Percentiles rank a stretch among this genome's conserved stretches.
These are phyloP conservation scores for Silene vulgaris DNA, from an alignment of 179 eudicot species.

Conservation along the genomic window DNA sequence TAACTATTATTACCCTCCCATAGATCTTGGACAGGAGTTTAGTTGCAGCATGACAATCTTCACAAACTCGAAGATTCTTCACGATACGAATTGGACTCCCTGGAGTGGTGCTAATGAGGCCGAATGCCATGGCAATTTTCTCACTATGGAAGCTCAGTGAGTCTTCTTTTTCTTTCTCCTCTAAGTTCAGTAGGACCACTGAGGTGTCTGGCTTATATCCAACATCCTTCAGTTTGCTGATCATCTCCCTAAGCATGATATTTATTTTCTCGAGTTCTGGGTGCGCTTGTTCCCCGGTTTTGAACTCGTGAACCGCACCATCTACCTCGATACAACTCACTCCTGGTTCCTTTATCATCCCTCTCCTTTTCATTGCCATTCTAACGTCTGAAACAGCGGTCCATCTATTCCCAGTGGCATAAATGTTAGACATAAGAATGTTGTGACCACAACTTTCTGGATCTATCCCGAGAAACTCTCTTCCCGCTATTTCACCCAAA, in stretches of 20 bases:
- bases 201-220: conserved; percentile 42
- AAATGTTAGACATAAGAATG: conserved; percentile 28
- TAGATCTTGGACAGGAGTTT: conserved; percentile 50
- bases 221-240: conserved; percentile 24
- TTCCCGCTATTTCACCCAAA: conserved; percentile 27
- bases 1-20: conserved; percentile 37
- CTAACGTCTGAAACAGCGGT: conserved; percentile 23
- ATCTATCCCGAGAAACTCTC: conserved; percentile 18
- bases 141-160: conserved; percentile 46
- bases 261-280: conserved; percentile 27
- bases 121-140: conserved; percentile 50
- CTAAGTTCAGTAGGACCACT: conserved; percentile 34
- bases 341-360: conserved; percentile 30
- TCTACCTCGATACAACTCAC: conserved; percentile 27
- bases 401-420: conserved; percentile 29
- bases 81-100: conserved; percentile 39
- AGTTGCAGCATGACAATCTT: conserved; percentile 47
- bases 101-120: conserved; percentile 39
- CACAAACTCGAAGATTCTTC: conserved; percentile 55
- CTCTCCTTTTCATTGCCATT: conserved; percentile 23
- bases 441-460: conserved; percentile 27
- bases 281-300: conserved; percentile 36
- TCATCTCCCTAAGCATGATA: conserved; percentile 37
- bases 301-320: conserved; percentile 39
- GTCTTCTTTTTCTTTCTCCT: conserved; percentile 39